Evolutionary conservation across 345 rosid species (phyloP), one percentile per base, ranked within the genome.

Genomic region (Euphorbia peplus): DNA sequence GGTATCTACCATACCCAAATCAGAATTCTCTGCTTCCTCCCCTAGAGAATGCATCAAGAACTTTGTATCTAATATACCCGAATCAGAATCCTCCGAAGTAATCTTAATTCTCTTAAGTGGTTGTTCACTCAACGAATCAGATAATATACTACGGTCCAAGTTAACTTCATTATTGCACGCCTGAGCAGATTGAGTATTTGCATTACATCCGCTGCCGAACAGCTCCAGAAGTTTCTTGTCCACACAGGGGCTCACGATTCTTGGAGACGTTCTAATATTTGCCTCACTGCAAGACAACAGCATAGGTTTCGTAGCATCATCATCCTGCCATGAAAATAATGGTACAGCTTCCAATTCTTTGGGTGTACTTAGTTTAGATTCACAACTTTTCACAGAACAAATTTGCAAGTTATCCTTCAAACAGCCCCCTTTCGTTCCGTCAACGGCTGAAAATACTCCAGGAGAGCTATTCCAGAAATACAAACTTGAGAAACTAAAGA

Each of bases 21-120:
- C 75, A 50, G 71, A 51, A 74, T 69, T 72, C 68, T 63, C 71
- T 52, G 57, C 37, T 3, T 32, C 6, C 37, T 32, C 37, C 37
- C 6, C 37, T 32, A 2, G 47, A 69, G 66, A 73, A 69, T 51
- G 62, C 53, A 12, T 64, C 32, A 55, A 68, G 67, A 54, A 51
- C 54, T 76, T 70, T 54, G 76, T 66, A 47, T 79, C 72, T 41
- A 68, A 74, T 48, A 18, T 73, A 73, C 47, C 73, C 53, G 14
- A 22, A 80, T 55, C 75, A 50, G 71, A 55, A 74, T 69, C 70
- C 68, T 63, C 71, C 53, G 57, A 46, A 21, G 65, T 47, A 46
- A 42, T 53, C 71, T 75, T 70, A 54, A 61, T 52, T 67, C 81
- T 72, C 78, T 84, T 84, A 50, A 63, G 75, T 60, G 80, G 78